Evolutionary conservation across 768 basidiomycete species (phyloP), one percentile per base, ranked within the genome.

Genomic region (Russula vinacea): DNA sequence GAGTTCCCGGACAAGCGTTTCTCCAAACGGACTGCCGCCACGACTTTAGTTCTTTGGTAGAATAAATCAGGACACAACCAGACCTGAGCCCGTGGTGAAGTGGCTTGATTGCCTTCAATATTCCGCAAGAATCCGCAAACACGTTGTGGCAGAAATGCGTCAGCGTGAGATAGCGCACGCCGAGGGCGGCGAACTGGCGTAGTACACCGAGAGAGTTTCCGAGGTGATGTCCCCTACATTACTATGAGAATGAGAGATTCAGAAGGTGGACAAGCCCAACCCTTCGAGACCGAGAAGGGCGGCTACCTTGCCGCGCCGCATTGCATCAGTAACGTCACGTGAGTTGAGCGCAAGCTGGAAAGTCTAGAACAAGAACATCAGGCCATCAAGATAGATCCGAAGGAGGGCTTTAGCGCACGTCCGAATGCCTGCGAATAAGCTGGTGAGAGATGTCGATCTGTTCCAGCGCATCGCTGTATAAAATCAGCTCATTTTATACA

Each of bases 81-180:
- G 68, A 85, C 86, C 86, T 88, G 58, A 91, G 76, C 14, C 90
- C 90, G 26, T 80, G 77, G 72, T 92, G 88, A 8, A 82, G 75
- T 14, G 89, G 87, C 16, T 77, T 72, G 5, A 81, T 79, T 17
- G 79, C 79, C 10, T 78, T 77, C 42, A 82, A 70, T 62, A 81
- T 78, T 19, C 93, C 92, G 64, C 85, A 86, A 19, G 90, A 90
- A 72, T 92, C 91, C 5, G 91, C 92, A 70, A 92, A 93, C 13
- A 84, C 88, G 71, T 96, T 96, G 78, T 94, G 90, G 77, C 95
- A 98, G 9, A 75, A 80, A 74, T 98, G 95, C 0, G 96, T 96
- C 40, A 98, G 78, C 29, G 96, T 98, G 67, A 97, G 77, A 73
- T 98, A 98, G 68, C 94, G 87, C n/a, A 92, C 92, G 19, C 96